Percentiles rank a stretch among this genome's conserved stretches.
Evolutionary conservation across 2,329 filamentous ascomycete species (phyloP).

Genomic region (Diplodia scrobiculata): DNA sequence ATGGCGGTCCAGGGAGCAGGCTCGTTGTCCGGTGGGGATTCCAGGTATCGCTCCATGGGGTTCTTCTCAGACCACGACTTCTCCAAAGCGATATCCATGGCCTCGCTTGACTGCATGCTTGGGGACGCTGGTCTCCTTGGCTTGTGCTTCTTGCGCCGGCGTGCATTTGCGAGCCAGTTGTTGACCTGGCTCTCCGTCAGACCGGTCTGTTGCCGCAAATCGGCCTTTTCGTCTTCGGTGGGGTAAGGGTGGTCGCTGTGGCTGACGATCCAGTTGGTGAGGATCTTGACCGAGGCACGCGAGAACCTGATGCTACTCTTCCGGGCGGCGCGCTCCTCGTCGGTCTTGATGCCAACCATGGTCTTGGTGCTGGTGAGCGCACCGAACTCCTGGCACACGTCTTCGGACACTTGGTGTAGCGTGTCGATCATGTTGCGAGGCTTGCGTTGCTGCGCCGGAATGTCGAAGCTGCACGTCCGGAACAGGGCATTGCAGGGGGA

Average conservation of each 20-base stretch:
- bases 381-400: constrained; percentile 40
- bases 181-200: constrained; percentile 81
- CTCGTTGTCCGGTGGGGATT: constrained; percentile 70
- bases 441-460: constrained; percentile 37
- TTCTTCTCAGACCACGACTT: constrained; percentile 63
- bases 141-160: constrained; percentile 76
- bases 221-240: constrained; percentile 81
- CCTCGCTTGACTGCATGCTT: constrained; percentile 59
- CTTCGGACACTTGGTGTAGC: constrained; percentile 51
- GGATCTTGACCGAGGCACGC: constrained; percentile 72
- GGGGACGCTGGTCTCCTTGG: constrained; percentile 70
- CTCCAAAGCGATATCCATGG: constrained; percentile 72
- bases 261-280: constrained; percentile 82
- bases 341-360: constrained; percentile 43
- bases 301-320: constrained; percentile 78
- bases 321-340: constrained; percentile 42
- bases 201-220: constrained; percentile 75
- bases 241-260: constrained; percentile 85
- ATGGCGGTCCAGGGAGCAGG: constrained; percentile 66
- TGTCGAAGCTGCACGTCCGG: constrained; percentile 52
- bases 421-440: constrained; percentile 50
- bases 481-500: constrained; percentile 54
- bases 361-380: constrained; percentile 40
- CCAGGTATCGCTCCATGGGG: constrained; percentile 69
- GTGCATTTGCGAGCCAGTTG: constrained; percentile 90